Evolutionary conservation across 192 early-diverging fungal species (phyloP), one percentile per base, ranked within the genome.

Genomic region (Polychytrium aggregatum): DNA sequence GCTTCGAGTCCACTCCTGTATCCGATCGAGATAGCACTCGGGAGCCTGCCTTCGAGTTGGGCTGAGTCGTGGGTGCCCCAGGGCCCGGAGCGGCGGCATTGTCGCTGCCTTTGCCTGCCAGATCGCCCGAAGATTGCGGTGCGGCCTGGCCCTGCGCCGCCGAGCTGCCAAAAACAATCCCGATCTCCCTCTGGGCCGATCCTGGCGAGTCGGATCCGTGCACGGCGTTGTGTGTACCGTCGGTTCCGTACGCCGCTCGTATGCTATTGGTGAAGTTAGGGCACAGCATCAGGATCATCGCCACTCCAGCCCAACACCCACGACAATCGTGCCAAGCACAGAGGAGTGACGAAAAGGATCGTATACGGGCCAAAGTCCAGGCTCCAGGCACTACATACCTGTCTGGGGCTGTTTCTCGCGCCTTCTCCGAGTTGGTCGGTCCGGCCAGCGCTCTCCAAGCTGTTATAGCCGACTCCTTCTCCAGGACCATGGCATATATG

Each of bases 151-250:
- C n/a, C n/a, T n/a, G n/a, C n/a, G n/a, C n/a, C n/a, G n/a, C n/a
- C n/a, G n/a, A n/a, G n/a, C n/a, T 29, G 6, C 52, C 57, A 55
- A 76, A 76, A 2, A 76, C 30, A 16, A 71, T 20, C 10, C 41
- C 27, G 41, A 76, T 76, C 39, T 78, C 74, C 17, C 74, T 52
- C 22, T 50, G 57, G 16, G 75, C 73, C 27, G 61, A 73, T 11
- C 27, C 34, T 14, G 51, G 56, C 29, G 73, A 73, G 52, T 78
- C 76, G 3, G 76, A 78, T 1, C 75, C 75, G 42, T 78, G 74
- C 0, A 78, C 67, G 20, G 71, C 71, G 41, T 77, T 77, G n/a
- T 65, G 37, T 5, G 68, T 53, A 1, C 60, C 64, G 44, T 71
- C 68, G 17, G 68, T 77, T 24, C 74, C 74, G 50, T 41, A 76